phyloP scores from a whole-genome alignment of 306 rosid species.

The Castanea sativa region DNA sequence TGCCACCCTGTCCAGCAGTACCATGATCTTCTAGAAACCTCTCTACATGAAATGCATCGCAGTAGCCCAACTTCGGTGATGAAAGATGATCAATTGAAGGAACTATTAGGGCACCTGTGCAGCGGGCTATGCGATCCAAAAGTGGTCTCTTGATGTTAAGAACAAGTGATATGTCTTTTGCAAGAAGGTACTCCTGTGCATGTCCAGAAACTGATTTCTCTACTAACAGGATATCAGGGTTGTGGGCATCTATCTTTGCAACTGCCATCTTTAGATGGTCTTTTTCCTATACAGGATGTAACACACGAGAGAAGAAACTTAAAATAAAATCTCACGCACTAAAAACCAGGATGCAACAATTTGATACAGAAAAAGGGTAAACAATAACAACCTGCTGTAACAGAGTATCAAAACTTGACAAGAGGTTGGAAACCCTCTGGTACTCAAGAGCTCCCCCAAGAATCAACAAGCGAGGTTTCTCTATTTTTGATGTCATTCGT shows the following conservation, averaged over 20 bases:
- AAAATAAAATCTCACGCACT: conserved; percentile 16
- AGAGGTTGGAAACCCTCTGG: conserved; percentile 79
- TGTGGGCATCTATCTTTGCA: conserved; percentile 79
- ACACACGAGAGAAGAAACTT: conserved; percentile 1
- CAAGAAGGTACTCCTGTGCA: conserved; percentile 95
- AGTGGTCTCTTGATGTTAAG: conserved; percentile 87
- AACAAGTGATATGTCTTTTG: conserved; percentile 83
- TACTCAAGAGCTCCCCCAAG: conserved; percentile 99
- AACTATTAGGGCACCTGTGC: conserved; percentile 85
- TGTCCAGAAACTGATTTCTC: conserved; percentile 95
- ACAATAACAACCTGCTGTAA: conserved; percentile 86
- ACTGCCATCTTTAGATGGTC: conserved; percentile 99
- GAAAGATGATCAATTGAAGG: conserved; percentile 84
- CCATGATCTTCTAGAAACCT: conserved; percentile 71
- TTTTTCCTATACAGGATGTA: conserved; percentile 67
- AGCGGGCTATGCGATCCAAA: conserved; percentile 87
- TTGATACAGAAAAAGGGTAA: conserved; percentile 25
- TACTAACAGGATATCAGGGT: conserved; percentile 84
- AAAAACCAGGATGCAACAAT: conserved; percentile 21
- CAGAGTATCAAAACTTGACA: conserved; percentile 94
- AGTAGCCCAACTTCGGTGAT: conserved; percentile 79
- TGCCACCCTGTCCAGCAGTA: conserved; percentile 60
- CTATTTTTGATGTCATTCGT: conserved; percentile 75
- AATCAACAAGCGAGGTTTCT: conserved; percentile 75
- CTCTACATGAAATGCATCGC: conserved; percentile 80